phyloP scores from a whole-genome alignment of 1,139 yeast genomes.

The Zygoascus sp. region DNA sequence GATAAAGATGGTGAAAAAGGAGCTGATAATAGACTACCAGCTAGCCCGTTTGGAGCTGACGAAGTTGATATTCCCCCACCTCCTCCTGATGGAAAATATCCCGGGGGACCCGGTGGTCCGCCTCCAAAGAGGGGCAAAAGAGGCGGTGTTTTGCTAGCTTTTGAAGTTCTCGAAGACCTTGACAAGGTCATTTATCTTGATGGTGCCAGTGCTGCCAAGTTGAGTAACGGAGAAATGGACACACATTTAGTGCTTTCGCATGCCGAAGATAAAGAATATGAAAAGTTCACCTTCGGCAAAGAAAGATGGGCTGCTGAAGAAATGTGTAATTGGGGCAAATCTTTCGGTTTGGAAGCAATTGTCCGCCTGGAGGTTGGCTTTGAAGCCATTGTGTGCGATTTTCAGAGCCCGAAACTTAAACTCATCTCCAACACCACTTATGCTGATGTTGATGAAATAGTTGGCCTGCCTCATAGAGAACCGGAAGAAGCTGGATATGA shows the following conservation, averaged over 20 bases:
- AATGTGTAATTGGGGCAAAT: conserved; percentile 50
- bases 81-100: too few relatives aligned
- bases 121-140: background rate
- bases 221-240: conserved; percentile 50
- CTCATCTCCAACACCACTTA: conserved; percentile 44
- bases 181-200: conserved; percentile 45
- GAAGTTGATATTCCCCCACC: too few relatives aligned
- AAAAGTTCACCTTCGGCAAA: background rate
- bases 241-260: conserved; percentile 45
- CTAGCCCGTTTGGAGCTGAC: too few relatives aligned
- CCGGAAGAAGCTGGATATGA: conserved; percentile 16
- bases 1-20: too few relatives aligned
- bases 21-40: too few relatives aligned
- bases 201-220: conserved; percentile 58
- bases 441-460: conserved; percentile 26
- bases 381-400: conserved; percentile 53
- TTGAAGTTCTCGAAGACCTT: conserved; percentile 43
- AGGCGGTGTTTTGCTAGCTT: conserved; percentile 38
- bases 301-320: conserved; percentile 23
- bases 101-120: background rate
- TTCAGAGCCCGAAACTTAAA: conserved; percentile 39
- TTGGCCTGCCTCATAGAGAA: conserved; percentile 35
- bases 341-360: conserved; percentile 48
- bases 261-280: conserved; percentile 25
- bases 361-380: conserved; percentile 53